Base-by-base conservation (phyloP, 2,329 filamentous ascomycete genomes). In the Xylaria multiplex region DNA sequence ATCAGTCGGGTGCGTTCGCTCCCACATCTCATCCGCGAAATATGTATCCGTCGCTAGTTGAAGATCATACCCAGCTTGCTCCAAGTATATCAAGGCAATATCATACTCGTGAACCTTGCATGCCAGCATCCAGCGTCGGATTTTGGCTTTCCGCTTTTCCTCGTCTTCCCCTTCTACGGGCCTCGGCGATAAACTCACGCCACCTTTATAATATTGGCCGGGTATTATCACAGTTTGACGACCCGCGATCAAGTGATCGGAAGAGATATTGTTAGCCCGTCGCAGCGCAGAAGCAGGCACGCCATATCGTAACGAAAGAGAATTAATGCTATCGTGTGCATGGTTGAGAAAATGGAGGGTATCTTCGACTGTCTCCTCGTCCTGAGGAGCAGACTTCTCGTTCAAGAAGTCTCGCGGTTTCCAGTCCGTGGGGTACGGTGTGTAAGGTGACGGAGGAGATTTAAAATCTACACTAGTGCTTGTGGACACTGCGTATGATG, bases 51-150 rank as follows among this genome's bases (percentile, higher is more conserved):
- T 84, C 0, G 92, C 91, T 32, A 79, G 77, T 3, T 88, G 86
- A 16, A 94, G 80, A 71, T 93, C 84, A 76, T 91, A 93, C 7
- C 84, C 83, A 24, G 84, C 81, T 76, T 92, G 89, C 73, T 93
- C 86, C 49, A 96, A 83, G 77, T 96, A 96, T 22, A 94, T 76
- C 32, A 91, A 77, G 1, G 92, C 92, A 57, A 93, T 82, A 75
- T 93, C 90, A 79, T 89, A 94, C 82, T 94, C 90, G 27, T 86
- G 81, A 32, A 92, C 90, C 76, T 95, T 95, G 79, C 90, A 92
- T 1, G 85, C 84, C 2, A 93, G 88, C 92, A 94, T 94, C 83
- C 90, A 95, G 67, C 90, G 86, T 48, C 92, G 84, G 40, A 95
- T 84, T 74, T 89, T 90, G 19, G 81, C 84, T 79, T 92, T 94